These are phyloP conservation scores for Corrigiola litoralis DNA, from an alignment of 179 eudicot genomes.

Conservation along the genomic window DNA sequence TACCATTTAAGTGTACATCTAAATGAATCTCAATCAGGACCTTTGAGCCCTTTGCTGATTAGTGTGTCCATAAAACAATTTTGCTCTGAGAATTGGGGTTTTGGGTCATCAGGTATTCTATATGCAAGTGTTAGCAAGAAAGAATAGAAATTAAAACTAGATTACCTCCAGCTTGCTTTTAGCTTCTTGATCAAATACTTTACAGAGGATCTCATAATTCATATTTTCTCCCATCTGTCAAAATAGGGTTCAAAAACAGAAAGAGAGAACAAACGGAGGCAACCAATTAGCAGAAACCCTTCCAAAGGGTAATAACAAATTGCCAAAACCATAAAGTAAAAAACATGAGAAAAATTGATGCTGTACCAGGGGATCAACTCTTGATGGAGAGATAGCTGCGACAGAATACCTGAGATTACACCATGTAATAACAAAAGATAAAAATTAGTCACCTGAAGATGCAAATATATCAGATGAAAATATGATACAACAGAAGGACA, in stretches of 20 bases:
- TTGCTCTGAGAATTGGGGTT: no score
- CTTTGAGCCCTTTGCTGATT: no score
- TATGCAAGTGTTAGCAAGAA: conserved; percentile 2
- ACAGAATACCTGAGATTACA: conserved; percentile 49
- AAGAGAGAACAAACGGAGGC: no score
- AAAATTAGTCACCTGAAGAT: conserved; percentile 1
- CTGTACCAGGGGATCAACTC: conserved; percentile 60
- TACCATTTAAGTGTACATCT: no score
- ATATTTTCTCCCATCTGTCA: conserved; percentile 56
- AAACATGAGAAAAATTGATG: not conserved
- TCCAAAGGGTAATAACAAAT: not conserved
- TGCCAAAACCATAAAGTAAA: not conserved
- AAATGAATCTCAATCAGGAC: no score
- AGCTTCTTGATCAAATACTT: conserved; percentile 64
- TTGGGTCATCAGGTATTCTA: not conserved
- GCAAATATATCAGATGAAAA: not conserved
- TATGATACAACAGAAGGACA: not conserved
- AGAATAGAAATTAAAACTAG: not conserved
- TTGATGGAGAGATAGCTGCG: conserved; percentile 83
- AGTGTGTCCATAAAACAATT: no score
- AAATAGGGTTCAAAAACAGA: not conserved
- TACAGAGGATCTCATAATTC: conserved; percentile 85
- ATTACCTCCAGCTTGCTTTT: conserved; percentile 51
- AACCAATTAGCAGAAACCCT: conserved; percentile 5
- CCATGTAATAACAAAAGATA: not conserved